These are phyloP conservation scores for Tylopilus rubrobrunneus DNA, from an alignment of 768 basidiomycete species.

Conservation along the genomic window DNA sequence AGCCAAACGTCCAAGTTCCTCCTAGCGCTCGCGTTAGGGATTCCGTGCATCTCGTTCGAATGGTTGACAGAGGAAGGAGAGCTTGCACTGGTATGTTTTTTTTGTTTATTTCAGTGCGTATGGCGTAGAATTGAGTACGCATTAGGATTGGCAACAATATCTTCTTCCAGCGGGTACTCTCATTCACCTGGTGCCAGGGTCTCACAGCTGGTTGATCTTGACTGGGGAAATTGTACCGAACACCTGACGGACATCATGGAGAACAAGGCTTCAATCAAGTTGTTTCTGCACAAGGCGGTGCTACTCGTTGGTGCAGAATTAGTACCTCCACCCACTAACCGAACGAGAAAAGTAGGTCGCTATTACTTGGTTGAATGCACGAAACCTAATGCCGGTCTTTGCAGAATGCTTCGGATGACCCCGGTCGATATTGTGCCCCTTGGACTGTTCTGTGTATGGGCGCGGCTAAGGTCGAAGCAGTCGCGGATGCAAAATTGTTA, in stretches of 20 bases:
- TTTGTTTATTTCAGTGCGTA: not conserved
- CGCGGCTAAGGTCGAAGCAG: constrained; percentile 64
- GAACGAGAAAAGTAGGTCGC: constrained; percentile 21
- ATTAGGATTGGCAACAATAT: constrained; percentile 58
- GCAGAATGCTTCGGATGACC: constrained; percentile 31
- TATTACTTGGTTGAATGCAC: too few species aligned
- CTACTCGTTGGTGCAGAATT: constrained; percentile 59
- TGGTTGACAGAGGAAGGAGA: constrained; percentile 41
- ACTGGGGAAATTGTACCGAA: constrained; percentile 48
- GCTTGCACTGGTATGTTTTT: constrained; percentile 27
- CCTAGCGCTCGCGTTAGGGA: constrained; percentile 77
- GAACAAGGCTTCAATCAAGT: constrained; percentile 52
- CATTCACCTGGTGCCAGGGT: constrained; percentile 37
- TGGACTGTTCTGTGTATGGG: constrained; percentile 79
- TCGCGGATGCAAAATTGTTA: constrained; percentile 40
- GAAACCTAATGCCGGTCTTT: not conserved
- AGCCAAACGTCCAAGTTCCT: constrained; percentile 78
- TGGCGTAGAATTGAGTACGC: constrained; percentile 16
- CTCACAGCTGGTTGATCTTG: constrained; percentile 46
- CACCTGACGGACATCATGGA: constrained; percentile 57
- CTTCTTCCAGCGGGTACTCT: constrained; percentile 52
- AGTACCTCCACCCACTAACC: constrained; percentile 38
- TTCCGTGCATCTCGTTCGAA: constrained; percentile 67
- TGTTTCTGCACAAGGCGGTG: constrained; percentile 52
- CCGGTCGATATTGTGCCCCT: constrained; percentile 43